Base-by-base conservation (phyloP, 2,329 filamentous ascomycete genomes). In the Fusarium vanettenii region DNA sequence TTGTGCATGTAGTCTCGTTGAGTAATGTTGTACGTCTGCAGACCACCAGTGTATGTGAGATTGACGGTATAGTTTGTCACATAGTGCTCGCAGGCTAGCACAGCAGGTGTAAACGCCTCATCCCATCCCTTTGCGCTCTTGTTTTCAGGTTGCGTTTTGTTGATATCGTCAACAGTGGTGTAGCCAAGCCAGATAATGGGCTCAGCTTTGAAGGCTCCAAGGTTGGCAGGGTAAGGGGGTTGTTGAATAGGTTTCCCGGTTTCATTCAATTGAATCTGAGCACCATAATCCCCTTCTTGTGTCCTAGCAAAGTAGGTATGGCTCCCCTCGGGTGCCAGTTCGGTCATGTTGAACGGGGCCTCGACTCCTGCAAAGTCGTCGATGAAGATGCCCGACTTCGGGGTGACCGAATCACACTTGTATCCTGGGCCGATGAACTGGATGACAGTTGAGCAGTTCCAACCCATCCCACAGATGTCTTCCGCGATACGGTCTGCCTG, bases 81-180 rank as follows among this genome's bases (percentile, higher is more conserved):
- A 31, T 69, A 78, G 13, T 78, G 76, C 10, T 78, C 76, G 5
- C 76, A 78, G 3, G 70, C 76, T 37, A 78, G 71, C 3, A 77
- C 65, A 0, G 66, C 29, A 0, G 74, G 63, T 1, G 67, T 76
- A 14, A 71, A 78, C 0, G 70, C 76, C 1, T 72, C 56, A 1
- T 71, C 31, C 76, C 76, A 78, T 4, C 70, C 74, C 2, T 60
- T 5, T 0, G 27, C 9, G 0, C 52, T 9, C 0, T 48, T 66
- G 0, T 57, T 5, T 0, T 31, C 61, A 0, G 74, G 60, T 4
- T 75, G 76, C 2, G 48, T 20, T 35, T 61, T 45, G 2, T 29
- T 67, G 0, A 66, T 9, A 11, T 77, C 43, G 0, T 78, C 48
- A 0, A 78, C 72, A 0, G 65, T 55, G 1, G 74, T 66, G 2